Evolutionary conservation across 495 filamentous ascomycete species (phyloP), one percentile per base, ranked within the genome.

Genomic region (Penicillium verhagenii): DNA sequence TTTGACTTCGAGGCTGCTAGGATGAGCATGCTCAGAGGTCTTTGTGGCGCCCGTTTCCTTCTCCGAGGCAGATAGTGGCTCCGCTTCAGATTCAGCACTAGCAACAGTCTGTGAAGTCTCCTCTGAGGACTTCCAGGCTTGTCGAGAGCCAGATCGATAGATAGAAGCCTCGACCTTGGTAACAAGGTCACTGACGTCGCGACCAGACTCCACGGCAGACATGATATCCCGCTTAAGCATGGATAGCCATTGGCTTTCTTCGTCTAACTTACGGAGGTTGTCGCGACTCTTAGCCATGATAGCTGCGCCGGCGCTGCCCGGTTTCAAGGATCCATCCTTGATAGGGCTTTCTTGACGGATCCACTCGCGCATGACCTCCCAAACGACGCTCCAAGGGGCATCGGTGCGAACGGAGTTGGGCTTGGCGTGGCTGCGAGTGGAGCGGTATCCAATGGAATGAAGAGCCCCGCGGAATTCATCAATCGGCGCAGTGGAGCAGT

Each of bases 311-410:
- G 89, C 70, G n/a, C 73, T 88, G 18, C 82, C 81, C 29, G 83
- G 74, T 53, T 80, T 85, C n/a, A 96, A 68, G 4, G 83, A 78
- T 1, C 76, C 79, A 42, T 85, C 80, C 58, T 88, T 95, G 42
- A 93, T 73, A 0, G 91, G 90, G 0, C 78, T 71, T 53, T 85
- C 87, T 58, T 94, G 92, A 35, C 86, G 78, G 2, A 84, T 77
- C 93, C 93, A 98, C 72, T 95, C 89, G 29, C 89, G 79, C 86
- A 97, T 96, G 26, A 97, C 78, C 57, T 96, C 87, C 94, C 94
- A 97, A 39, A 97, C 79, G 3, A 90, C 82, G 3, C 72, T 74
- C 91, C 92, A 97, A 0, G 90, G 87, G 10, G 94, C 94, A 70
- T 96, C 85, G 0, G 95, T 97, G 67, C 89, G 90, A 57, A 97